Percentiles rank a stretch among this genome's conserved stretches.
phyloP scores from a whole-genome alignment of 140 eudicot species.

The Flaveria floridana region DNA sequence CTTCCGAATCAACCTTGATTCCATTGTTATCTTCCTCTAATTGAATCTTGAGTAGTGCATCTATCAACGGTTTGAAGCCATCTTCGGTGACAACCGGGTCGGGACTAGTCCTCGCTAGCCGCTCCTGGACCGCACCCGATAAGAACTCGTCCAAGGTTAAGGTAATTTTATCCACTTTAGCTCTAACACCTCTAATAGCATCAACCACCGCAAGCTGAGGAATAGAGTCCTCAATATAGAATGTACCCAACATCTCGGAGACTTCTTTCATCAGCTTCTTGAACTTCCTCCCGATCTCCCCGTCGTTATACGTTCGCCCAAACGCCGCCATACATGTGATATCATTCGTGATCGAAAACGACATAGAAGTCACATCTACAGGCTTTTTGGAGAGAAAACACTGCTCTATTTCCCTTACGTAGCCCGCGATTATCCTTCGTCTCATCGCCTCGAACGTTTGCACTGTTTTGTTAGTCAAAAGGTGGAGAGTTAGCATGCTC shows the following conservation, averaged over 20 bases:
- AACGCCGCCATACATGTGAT: neutral
- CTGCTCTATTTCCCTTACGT: neutral
- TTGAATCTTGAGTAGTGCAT: neutral
- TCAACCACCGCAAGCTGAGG: constrained; percentile 3
- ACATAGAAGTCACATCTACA: neutral
- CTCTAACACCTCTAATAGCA: constrained; percentile 5
- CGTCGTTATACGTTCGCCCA: neutral
- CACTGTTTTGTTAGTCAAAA: neutral
- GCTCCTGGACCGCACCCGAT: neutral
- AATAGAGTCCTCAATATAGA: constrained; percentile 11
- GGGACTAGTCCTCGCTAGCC: neutral
- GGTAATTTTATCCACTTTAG: neutral
- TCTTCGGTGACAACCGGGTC: neutral
- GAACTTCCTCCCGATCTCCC: constrained; percentile 12
- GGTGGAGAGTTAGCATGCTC: neutral
- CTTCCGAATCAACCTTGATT: neutral
- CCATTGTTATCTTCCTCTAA: neutral
- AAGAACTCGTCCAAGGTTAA: neutral
- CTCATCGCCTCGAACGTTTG: constrained; percentile 9
- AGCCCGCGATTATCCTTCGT: neutral
- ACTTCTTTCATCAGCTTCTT: neutral
- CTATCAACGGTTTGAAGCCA: constrained; percentile 8
- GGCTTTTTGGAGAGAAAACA: constrained; percentile 10
- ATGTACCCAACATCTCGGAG: constrained; percentile 1
- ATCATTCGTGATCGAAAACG: neutral